Evolutionary conservation across 1,284 basidiomycete genomes (phyloP).

Genomic region (Naganishia cerealis): DNA sequence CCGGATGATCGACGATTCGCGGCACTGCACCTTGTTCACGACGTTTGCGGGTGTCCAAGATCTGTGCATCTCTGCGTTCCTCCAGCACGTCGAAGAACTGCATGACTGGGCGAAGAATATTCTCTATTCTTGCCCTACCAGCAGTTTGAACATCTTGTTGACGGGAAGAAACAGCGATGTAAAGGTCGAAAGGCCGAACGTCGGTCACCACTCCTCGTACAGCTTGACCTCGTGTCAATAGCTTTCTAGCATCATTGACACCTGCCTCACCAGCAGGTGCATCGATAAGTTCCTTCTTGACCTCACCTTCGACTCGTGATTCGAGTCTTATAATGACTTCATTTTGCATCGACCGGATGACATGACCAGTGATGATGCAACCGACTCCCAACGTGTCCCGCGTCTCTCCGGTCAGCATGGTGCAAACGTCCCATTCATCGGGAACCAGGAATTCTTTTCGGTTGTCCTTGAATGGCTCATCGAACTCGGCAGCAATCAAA

Average conservation of each 20-base stretch:
- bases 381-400: slow-evolving; percentile 73
- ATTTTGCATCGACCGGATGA: slow-evolving; percentile 63
- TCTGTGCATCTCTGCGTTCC: slow-evolving; percentile 53
- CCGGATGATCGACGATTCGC: slow-evolving; percentile 93
- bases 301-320: slow-evolving; percentile 66
- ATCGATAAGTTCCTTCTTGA: slow-evolving; percentile 29
- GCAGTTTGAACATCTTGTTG: slow-evolving; percentile 63
- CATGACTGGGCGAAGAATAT: slow-evolving; percentile 40
- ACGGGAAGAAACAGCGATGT: slow-evolving; percentile 75
- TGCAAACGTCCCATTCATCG: slow-evolving; percentile 76
- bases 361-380: slow-evolving; percentile 78
- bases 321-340: slow-evolving; percentile 72
- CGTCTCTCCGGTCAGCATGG: slow-evolving; percentile 95
- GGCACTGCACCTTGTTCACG: slow-evolving; percentile 73
- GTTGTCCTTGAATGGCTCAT: slow-evolving; percentile 78
- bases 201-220: slow-evolving; percentile 78
- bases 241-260: slow-evolving; percentile 21
- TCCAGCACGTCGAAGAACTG: slow-evolving; percentile 43
- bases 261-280: slow-evolving; percentile 14
- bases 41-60: slow-evolving; percentile 69
- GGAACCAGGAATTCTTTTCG: slow-evolving; percentile 70
- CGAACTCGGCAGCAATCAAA: slow-evolving; percentile 84
- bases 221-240: slow-evolving; percentile 62
- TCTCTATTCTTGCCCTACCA: slow-evolving; percentile 41
- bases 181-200: slow-evolving; percentile 66